Percentiles rank a stretch among this genome's conserved stretches.
Conservation (phyloP, 176 grass and related monocot genomes). For the Carex littledalei region DNA sequence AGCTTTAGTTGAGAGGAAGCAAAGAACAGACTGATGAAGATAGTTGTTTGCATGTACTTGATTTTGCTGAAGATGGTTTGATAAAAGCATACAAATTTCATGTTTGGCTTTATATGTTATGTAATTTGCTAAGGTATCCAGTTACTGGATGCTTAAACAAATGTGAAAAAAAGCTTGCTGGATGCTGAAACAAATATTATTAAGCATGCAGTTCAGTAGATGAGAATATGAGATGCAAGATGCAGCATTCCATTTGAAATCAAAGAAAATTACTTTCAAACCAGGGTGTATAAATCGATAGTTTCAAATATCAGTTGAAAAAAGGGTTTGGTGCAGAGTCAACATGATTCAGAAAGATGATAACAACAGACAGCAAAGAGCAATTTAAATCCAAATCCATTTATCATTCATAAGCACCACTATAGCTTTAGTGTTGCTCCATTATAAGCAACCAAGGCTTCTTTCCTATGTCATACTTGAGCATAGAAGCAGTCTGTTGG, state of each 20-base stretch:
- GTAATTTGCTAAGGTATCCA: neutral
- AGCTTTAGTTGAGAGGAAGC: constrained; percentile 17
- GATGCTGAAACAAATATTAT: neutral
- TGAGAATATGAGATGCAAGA: neutral
- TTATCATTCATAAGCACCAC: neutral
- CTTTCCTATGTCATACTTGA: neutral
- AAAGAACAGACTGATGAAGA: neutral
- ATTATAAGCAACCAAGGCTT: neutral
- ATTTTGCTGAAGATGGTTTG: neutral
- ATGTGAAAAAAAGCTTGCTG: neutral
- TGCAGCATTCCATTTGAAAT: neutral
- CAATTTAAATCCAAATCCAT: neutral
- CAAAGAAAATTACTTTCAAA: neutral
- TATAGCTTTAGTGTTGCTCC: neutral
- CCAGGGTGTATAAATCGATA: neutral
- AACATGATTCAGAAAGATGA: neutral
- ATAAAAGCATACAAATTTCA: neutral
- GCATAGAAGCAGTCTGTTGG: neutral
- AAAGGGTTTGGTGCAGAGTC: no score
- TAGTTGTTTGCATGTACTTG: neutral
- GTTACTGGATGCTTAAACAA: neutral
- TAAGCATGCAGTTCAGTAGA: neutral
- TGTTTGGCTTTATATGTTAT: neutral
- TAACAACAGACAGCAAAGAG: neutral
- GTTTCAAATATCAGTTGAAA: neutral